A percentile compares a stretch with the other conserved stretches of the same genome.
Evolutionary conservation across 2,329 filamentous ascomycete genomes (phyloP).

Genomic region (Penicillium aurantiogriseum): DNA sequence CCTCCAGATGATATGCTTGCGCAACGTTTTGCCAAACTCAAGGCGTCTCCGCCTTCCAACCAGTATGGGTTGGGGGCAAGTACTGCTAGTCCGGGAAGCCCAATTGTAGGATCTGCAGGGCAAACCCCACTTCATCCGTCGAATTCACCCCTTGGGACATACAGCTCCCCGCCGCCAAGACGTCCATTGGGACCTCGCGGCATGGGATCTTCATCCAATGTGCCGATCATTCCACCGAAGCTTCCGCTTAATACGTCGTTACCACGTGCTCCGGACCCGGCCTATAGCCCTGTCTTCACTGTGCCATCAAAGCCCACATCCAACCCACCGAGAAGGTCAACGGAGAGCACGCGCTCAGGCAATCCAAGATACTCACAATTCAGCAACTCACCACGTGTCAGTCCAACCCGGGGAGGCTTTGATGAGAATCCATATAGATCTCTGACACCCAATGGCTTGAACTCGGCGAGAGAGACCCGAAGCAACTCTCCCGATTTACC

Average conservation of each 20-base stretch:
- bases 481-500: slow-evolving; percentile 50
- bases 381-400: slow-evolving; percentile 34
- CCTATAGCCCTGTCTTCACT: slow-evolving; percentile 48
- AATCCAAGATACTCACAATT: slow-evolving; percentile 39
- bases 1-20: slow-evolving; percentile 39
- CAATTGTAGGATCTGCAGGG: slow-evolving; percentile 14
- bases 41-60: slow-evolving; percentile 21
- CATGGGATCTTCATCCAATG: slow-evolving; percentile 39
- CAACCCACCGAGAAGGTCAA: slow-evolving; percentile 42
- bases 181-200: slow-evolving; percentile 44
- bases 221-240: slow-evolving; percentile 45
- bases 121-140: slow-evolving; percentile 19
- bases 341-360: slow-evolving; percentile 41
- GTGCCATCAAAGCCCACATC: slow-evolving; percentile 39
- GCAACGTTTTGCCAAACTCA: slow-evolving; percentile 44
- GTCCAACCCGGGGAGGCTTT: slow-evolving; percentile 33
- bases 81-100: slow-evolving; percentile 2
- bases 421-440: slow-evolving; percentile 47
- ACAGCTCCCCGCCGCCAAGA: slow-evolving; percentile 24
- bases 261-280: slow-evolving; percentile 49
- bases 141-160: slow-evolving; percentile 7
- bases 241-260: slow-evolving; percentile 43
- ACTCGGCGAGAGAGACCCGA: slow-evolving; percentile 39
- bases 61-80: slow-evolving; percentile 1
- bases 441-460: slow-evolving; percentile 43